Base-by-base conservation (phyloP, 2,329 filamentous ascomycete genomes). In the Immersiporthe knoxdaviesiana region DNA sequence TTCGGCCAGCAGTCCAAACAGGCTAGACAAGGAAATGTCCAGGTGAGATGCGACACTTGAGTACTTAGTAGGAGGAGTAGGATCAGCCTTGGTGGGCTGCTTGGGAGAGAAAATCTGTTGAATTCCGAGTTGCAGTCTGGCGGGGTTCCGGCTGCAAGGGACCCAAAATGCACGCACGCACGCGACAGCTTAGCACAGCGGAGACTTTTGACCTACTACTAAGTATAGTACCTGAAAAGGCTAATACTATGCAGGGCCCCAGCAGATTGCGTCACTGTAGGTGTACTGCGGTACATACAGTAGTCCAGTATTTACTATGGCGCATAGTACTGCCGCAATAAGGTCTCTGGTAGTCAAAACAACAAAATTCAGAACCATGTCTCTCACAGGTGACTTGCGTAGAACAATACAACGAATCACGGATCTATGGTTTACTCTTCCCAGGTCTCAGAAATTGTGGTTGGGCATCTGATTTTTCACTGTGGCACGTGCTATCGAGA, bases 121-220 rank as follows among this genome's bases (percentile, higher is more conserved):
- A 30, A 7, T n/a, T 21, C 35, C 30, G 30, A 21, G 30, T 18
- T 16, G 30, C 32, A 56, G 21, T 37, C 6, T n/a, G 56, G 56
- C 56, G 56, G 56, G 56, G 56, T 59, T 37, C 56, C 56, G 24
- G 56, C 56, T 59, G 56, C 56, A 59, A 59, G 56, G 56, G 30
- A n/a, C 30, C 56, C 32, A 11, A 21, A 30, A 30, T n/a, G 52
- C 14, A 30, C 24, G 52, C 14, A 30, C 24, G 52, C 52, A 32
- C 52, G 52, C 52, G 27, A 56, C 52, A 56, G 50, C 50, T 24
- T 24, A 54, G 50, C 50, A 27, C 50, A 14, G n/a, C 50, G 47
- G 47, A 27, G 47, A 52, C 47, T 27, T 14, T 44, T 16, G 35
- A 35, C 35, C 35, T n/a, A n/a, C n/a, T n/a, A n/a, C n/a, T n/a